Conservation (phyloP, 1,284 basidiomycete species). For the Xerocomus amazonicus region DNA sequence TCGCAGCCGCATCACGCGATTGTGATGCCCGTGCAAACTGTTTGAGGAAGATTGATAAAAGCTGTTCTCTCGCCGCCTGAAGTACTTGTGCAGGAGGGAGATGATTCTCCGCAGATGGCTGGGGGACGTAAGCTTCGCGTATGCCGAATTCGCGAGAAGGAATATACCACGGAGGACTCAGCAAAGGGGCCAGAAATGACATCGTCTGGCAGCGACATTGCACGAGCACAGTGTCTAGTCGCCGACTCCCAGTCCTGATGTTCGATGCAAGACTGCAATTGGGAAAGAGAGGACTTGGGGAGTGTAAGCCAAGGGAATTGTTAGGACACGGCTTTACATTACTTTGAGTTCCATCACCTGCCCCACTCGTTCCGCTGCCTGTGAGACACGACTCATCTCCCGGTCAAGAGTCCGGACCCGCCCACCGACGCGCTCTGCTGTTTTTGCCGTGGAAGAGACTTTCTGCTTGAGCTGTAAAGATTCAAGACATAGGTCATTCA, state of each 20-base stretch:
- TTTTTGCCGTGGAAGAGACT: conserved; percentile 70
- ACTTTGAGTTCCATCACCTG: conserved; percentile 92
- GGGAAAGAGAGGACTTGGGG: conserved; percentile 71
- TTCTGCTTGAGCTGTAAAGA: conserved; percentile 55
- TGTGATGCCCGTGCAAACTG: conserved; percentile 80
- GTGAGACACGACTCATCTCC: conserved; percentile 84
- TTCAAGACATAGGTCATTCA: conserved; percentile 62
- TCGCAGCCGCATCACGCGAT: conserved; percentile 79
- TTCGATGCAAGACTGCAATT: conserved; percentile 76
- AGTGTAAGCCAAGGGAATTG: conserved; percentile 11
- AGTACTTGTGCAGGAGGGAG: conserved; percentile 84
- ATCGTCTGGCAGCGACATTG: conserved; percentile 77
- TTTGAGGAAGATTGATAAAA: conserved; percentile 75
- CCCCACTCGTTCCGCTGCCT: conserved; percentile 79
- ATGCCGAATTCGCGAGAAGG: background rate
- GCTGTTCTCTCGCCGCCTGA: conserved; percentile 66
- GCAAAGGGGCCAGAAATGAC: conserved; percentile 86
- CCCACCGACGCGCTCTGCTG: conserved; percentile 87
- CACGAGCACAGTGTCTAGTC: conserved; percentile 84
- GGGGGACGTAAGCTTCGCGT: conserved; percentile 10
- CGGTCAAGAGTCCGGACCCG: conserved; percentile 86
- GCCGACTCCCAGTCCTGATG: conserved; percentile 94
- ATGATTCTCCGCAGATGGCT: conserved; percentile 90
- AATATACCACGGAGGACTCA: conserved; percentile 75
- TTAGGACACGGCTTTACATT: conserved; percentile 10